A percentile compares a stretch with the other conserved stretches of the same genome.
These are phyloP conservation scores for Epichloe brachyelytri DNA, from an alignment of 2,329 filamentous ascomycete genomes.

Conservation along the genomic window DNA sequence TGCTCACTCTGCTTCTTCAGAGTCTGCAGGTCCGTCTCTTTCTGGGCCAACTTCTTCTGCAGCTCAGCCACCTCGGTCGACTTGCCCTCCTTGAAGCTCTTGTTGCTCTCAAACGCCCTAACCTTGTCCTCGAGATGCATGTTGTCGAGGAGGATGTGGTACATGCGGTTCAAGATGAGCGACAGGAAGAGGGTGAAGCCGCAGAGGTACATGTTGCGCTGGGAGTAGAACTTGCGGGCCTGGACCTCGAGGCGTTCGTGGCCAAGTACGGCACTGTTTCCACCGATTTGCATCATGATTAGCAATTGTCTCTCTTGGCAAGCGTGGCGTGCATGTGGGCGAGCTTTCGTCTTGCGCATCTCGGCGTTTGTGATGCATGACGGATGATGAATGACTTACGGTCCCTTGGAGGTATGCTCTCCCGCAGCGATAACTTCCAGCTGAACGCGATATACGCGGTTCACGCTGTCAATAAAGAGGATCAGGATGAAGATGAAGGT, in stretches of 20 bases:
- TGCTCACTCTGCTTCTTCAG: constrained; percentile 88
- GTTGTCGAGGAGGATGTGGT: constrained; percentile 89
- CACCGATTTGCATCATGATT: no score
- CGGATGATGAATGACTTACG: constrained; percentile 26
- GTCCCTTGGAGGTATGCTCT: constrained; percentile 36
- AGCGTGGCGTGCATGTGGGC: no score
- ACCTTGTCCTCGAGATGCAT: constrained; percentile 87
- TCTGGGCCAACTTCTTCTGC: constrained; percentile 59
- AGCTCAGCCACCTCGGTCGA: constrained; percentile 62
- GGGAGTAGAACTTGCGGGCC: constrained; percentile 98
- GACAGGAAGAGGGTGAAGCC: constrained; percentile 98
- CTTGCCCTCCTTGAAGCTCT: constrained; percentile 59
- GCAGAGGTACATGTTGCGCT: constrained; percentile 99
- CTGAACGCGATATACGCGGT: constrained; percentile 92
- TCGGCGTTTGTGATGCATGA: not conserved
- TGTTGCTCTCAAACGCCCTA: constrained; percentile 65
- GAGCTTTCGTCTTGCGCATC: no score
- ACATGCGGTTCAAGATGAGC: constrained; percentile 96
- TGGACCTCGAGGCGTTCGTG: constrained; percentile 96
- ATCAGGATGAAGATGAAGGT: constrained; percentile 99
- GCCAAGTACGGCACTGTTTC: constrained; percentile 54
- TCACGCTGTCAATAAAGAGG: constrained; percentile 92
- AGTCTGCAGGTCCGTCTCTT: constrained; percentile 71
- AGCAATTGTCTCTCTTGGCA: not conserved
- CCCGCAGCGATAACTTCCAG: constrained; percentile 65